Base-by-base conservation (phyloP, 768 basidiomycete species). In the Lentinula aciculospora region DNA sequence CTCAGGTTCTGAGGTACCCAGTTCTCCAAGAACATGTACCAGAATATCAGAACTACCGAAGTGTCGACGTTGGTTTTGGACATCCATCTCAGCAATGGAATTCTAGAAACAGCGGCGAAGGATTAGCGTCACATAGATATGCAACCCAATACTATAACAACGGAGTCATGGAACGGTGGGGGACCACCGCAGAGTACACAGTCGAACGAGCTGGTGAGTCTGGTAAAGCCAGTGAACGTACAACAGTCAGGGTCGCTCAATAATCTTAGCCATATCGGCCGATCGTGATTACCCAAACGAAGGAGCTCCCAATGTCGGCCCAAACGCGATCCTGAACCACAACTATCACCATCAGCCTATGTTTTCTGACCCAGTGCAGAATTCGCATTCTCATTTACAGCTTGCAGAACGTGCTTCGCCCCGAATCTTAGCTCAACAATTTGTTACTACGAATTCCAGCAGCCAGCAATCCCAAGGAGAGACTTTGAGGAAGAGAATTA, bases 241-340 rank as follows among this genome's bases (percentile, higher is more conserved):
- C 7, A 19, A 15, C 13, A 36, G 34, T 53, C 51, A 53, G 49
- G 49, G 49, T 53, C 51, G 36, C 51, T 53, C 51, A 28, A 17
- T 37, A 6, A 13, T 19, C 5, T 39, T 36, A 53, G 49, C 28
- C 29, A 15, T 51, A 51, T 51, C 49, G 28, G 51, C 34, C 21
- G 34, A 53, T 53, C 51, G 51, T 25, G 51, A 53, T 53, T 36
- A 53, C 34, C 51, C 51, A 53, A 53, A 32, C 28, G 29, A 53
- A 17, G n/a, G n/a, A n/a, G 10, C 32, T 9, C 37, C 51, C 7
- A 23, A 39, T 53, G 51, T 53, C 23, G 10, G 32, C 17, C 23
- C 36, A 25, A 23, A 40, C 51, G 49, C 49, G 49, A 5, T 50
- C 31, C n/a, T 50, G 49, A 32, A 50, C 31, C 29, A 50, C 17